Percentiles rank a stretch among this genome's conserved stretches.
Evolutionary conservation across 305 asterid genomes (phyloP).

Genomic region (Fraxinus baroniana): DNA sequence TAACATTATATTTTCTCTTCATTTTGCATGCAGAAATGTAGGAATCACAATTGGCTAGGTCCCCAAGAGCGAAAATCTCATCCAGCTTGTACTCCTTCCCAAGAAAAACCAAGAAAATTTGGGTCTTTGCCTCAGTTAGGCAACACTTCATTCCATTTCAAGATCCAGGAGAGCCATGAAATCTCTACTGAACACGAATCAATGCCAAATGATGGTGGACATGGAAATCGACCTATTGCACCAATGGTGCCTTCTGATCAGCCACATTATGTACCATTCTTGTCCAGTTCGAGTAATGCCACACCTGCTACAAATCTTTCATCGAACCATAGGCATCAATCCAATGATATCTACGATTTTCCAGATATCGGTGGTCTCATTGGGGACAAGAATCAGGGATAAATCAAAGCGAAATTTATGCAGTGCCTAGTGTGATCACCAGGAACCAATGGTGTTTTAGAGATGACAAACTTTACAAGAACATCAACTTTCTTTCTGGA

Average conservation of each 20-base stretch:
- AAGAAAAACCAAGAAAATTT: constrained; percentile 32
- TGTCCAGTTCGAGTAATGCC: constrained; percentile 7
- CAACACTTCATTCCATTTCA: neutral
- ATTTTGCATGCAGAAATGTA: neutral
- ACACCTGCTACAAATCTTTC: constrained; percentile 10
- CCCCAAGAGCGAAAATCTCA: constrained; percentile 22
- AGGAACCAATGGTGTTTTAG: constrained; percentile 34
- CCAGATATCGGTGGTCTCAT: constrained; percentile 21
- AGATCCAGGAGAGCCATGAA: constrained; percentile 20
- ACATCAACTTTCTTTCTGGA: neutral
- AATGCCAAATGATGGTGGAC: constrained; percentile 7
- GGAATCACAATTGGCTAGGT: neutral
- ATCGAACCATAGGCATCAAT: constrained; percentile 4
- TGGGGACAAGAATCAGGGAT: constrained; percentile 5
- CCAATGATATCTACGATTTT: constrained; percentile 30
- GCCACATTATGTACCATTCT: constrained; percentile 17
- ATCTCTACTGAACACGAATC: neutral
- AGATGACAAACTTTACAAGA: constrained; percentile 24
- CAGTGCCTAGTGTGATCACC: constrained; percentile 20
- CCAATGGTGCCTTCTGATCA: neutral
- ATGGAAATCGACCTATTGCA: neutral
- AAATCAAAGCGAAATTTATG: constrained; percentile 15
- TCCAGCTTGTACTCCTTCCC: neutral
- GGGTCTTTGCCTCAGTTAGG: constrained; percentile 35
- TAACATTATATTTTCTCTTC: neutral